A percentile compares a stretch with the other conserved stretches of the same genome.
phyloP scores from a whole-genome alignment of 1,284 basidiomycete genomes.

The Bjerkandera adusta region DNA sequence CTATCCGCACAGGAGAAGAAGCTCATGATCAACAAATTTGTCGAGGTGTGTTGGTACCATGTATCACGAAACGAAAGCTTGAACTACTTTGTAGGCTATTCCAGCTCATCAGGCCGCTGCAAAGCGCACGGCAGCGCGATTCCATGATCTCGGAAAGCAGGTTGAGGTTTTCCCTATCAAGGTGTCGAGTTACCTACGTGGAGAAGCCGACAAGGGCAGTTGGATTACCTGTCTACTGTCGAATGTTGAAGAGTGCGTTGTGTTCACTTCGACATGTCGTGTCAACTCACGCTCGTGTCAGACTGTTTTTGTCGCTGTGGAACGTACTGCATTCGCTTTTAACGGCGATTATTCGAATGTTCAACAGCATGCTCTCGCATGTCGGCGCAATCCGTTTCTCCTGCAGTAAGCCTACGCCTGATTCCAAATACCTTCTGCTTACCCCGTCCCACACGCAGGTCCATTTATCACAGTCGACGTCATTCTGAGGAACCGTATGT shows the following conservation, averaged over 20 bases:
- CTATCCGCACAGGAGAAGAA: constrained; percentile 26
- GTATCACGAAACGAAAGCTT: neutral
- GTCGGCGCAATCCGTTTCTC: constrained; percentile 28
- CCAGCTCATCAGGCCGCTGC: constrained; percentile 27
- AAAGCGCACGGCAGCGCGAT: constrained; percentile 20
- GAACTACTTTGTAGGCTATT: constrained; percentile 21
- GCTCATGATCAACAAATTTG: constrained; percentile 31
- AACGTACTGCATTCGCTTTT: constrained; percentile 21
- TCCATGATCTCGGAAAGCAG: constrained; percentile 26
- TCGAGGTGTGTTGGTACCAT: constrained; percentile 21
- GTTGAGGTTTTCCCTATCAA: constrained; percentile 31
- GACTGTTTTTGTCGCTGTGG: constrained; percentile 30
- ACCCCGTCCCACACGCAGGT: constrained; percentile 1
- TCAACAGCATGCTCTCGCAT: constrained; percentile 25
- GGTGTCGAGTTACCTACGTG: constrained; percentile 25
- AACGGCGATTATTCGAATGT: constrained; percentile 22
- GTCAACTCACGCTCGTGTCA: constrained; percentile 6
- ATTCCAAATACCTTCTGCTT: neutral
- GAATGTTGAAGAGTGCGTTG: constrained; percentile 27
- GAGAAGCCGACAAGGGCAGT: constrained; percentile 25
- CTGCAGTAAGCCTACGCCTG: constrained; percentile 17
- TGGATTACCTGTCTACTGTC: constrained; percentile 26
- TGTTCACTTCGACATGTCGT: neutral
- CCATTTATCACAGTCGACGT: constrained; percentile 13
- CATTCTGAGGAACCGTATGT: constrained; percentile 2